These are phyloP conservation scores for Chlorella sp. DNA, from an alignment of 139 green algal species.

Conservation along the genomic window DNA sequence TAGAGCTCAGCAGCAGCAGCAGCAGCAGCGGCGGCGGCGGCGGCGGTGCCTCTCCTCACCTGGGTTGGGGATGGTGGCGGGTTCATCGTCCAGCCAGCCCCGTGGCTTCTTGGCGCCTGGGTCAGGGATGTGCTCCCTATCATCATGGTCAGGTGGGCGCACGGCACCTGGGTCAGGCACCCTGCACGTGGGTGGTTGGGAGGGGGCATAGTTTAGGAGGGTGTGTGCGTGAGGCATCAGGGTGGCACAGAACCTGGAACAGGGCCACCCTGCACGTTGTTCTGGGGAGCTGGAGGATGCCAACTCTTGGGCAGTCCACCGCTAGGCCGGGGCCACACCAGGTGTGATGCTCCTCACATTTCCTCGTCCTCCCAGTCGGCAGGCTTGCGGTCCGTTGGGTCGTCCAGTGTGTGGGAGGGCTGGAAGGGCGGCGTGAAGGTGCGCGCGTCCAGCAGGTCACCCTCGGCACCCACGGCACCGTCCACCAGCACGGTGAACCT, in stretches of 20 bases:
- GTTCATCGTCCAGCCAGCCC: conserved; percentile 90
- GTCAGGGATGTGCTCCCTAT: conserved; percentile 68
- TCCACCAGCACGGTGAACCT: conserved; percentile 79
- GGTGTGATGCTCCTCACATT: conserved; percentile 30
- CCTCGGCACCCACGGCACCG: conserved; percentile 49
- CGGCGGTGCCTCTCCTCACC: too few relatives aligned
- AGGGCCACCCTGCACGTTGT: neutral
- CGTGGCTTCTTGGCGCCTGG: conserved; percentile 72
- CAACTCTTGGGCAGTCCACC: neutral
- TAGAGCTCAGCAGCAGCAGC: too few relatives aligned
- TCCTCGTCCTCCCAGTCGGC: conserved; percentile 69
- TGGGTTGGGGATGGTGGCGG: conserved; percentile 66
- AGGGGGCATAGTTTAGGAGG: too few relatives aligned
- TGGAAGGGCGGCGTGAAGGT: conserved; percentile 77
- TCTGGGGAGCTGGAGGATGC: neutral
- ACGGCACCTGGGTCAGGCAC: conserved; percentile 78
- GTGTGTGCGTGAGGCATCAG: neutral
- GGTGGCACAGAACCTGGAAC: neutral
- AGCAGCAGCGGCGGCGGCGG: too few relatives aligned
- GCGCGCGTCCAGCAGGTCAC: conserved; percentile 50
- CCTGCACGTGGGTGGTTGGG: conserved; percentile 18
- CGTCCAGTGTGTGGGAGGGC: conserved; percentile 70
- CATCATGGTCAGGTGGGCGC: conserved; percentile 91
- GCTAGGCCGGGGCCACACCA: neutral
- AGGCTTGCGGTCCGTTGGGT: conserved; percentile 81